phyloP scores from a whole-genome alignment of 23 red algal species.

The Gracilaria caudata region DNA sequence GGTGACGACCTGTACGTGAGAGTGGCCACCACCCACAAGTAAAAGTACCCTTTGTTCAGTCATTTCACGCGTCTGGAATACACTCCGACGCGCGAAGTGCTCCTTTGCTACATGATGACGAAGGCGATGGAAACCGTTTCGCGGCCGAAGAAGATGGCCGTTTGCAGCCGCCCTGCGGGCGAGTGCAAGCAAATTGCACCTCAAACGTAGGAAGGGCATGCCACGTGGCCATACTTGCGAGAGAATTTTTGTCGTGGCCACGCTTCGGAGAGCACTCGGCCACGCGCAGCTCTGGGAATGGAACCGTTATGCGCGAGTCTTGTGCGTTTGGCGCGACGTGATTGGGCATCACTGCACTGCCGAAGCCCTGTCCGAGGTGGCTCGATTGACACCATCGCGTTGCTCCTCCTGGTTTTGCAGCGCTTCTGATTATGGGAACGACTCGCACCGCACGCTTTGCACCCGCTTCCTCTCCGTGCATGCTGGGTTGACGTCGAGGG shows the following conservation, averaged over 20 bases:
- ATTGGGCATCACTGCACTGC: background rate
- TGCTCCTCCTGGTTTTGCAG: background rate
- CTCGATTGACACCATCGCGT: background rate
- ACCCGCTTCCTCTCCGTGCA: background rate
- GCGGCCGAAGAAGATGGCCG: no score
- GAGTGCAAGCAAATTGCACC: background rate
- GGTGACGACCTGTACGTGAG: constrained; percentile 74
- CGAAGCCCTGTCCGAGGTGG: no score
- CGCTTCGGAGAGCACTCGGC: background rate
- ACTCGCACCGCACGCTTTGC: no score
- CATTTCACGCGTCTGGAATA: background rate
- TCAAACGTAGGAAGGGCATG: background rate
- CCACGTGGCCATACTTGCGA: no score
- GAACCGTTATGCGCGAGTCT: background rate
- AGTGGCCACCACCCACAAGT: constrained; percentile 82
- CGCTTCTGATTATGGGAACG: background rate
- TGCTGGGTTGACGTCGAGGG: background rate
- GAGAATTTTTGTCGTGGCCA: no score
- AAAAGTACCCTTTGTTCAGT: constrained; percentile 18
- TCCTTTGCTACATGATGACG: background rate
- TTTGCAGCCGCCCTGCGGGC: no score
- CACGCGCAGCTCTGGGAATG: background rate
- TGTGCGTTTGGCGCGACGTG: background rate
- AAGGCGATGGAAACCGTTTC: no score
- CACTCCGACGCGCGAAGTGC: no score